phyloP scores from a whole-genome alignment of 2,329 filamentous ascomycete genomes.

The Pseudogymnoascus sp. region DNA sequence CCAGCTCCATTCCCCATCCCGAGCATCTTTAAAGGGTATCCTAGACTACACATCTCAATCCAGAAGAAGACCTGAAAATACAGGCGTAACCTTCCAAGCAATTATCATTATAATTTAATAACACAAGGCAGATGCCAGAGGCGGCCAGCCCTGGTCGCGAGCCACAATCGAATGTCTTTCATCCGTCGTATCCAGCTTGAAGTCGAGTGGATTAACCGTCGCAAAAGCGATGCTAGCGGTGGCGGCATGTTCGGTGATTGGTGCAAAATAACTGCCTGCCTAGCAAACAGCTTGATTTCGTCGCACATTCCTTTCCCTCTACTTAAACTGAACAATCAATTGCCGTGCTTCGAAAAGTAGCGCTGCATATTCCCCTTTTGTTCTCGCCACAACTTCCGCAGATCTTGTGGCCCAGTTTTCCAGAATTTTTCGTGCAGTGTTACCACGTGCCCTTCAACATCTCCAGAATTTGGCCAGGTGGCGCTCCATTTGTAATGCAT shows the following conservation, averaged over 20 bases:
- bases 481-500: constrained; percentile 35
- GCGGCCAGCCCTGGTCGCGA: not conserved
- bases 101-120: not conserved
- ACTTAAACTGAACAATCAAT: not conserved
- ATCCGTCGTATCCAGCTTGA: not conserved
- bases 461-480: constrained; percentile 32
- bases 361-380: constrained; percentile 10
- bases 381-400: constrained; percentile 16
- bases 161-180: not conserved
- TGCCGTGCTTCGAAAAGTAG: not conserved
- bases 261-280: not conserved
- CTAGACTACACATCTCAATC: not conserved
- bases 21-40: not conserved
- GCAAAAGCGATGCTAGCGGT: not conserved
- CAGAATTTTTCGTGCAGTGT: constrained; percentile 36
- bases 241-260: not conserved
- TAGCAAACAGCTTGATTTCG: not conserved
- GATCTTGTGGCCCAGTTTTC: constrained; percentile 22
- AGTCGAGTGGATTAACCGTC: not conserved
- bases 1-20: not conserved
- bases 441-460: constrained; percentile 29
- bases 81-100: not conserved
- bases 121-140: not conserved
- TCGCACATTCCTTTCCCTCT: not conserved
- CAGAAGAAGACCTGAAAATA: not conserved